phyloP scores from a whole-genome alignment of 2,329 filamentous ascomycete genomes.

The Penicillium sp. region DNA sequence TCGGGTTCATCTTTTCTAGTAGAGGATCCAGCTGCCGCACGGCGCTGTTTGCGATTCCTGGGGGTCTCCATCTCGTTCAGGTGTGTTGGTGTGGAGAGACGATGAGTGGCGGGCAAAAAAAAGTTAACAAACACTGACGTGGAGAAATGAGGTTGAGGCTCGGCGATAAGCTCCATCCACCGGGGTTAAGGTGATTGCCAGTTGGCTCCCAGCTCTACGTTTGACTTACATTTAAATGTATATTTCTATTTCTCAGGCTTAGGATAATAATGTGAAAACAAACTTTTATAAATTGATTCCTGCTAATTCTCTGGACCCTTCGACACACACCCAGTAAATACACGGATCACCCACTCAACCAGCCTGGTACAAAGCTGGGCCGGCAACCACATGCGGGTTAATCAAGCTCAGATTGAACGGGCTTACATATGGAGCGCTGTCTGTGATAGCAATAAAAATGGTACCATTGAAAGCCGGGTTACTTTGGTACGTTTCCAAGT shows the following conservation, averaged over 20 bases:
- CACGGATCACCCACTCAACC: conserved; percentile 53
- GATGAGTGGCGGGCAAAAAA: background rate
- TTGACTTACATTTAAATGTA: background rate
- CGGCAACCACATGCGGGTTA: conserved; percentile 73
- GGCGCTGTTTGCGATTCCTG: conserved; percentile 44
- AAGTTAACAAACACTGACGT: conserved; percentile 11
- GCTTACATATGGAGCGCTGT: conserved; percentile 65
- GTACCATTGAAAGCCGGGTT: conserved; percentile 74
- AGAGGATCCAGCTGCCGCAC: conserved; percentile 32
- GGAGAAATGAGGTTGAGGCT: conserved; percentile 7
- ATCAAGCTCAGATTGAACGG: conserved; percentile 73
- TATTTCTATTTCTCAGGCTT: background rate
- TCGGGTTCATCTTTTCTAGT: conserved; percentile 13
- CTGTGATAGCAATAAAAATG: conserved; percentile 75
- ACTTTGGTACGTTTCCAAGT: conserved; percentile 64
- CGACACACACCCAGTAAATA: background rate
- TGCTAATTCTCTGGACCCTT: background rate
- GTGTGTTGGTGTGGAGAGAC: background rate
- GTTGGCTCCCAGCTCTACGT: background rate
- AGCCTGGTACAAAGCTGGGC: conserved; percentile 71
- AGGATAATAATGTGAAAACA: background rate
- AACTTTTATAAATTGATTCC: background rate
- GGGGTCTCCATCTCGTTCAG: conserved; percentile 29
- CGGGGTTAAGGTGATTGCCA: conserved; percentile 3
- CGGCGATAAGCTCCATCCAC: conserved; percentile 10